Base-by-base conservation (phyloP, 805 yeast genomes). In the Candida tallmaniae region DNA sequence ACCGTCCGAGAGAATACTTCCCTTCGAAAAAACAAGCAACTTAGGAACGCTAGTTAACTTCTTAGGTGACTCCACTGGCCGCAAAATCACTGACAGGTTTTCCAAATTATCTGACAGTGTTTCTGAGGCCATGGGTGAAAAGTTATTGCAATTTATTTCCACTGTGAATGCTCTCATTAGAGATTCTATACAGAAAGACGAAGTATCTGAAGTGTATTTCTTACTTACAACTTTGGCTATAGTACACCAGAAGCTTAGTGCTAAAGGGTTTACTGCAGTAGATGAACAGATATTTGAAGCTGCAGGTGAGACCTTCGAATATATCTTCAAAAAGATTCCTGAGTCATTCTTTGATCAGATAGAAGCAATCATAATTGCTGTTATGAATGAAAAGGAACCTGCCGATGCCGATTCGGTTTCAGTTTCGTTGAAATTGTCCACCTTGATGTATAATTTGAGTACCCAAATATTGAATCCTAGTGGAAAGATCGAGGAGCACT, bases 391-490 rank as follows among this genome's bases (percentile, higher is more conserved):
- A 14, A 13, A 6, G 6, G 15, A 27, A 24, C 6, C 14, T 13
- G 40, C 25, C 7, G 23, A 20, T 7, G 7, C 10, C 9, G 23
- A 20, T 20, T 20, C 23, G 7, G 23, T 20, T 20, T 7, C 23
- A 20, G 39, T 40, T n/a, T 42, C 53, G 4, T 32, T 58, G 16
- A 40, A 38, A 20, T 31, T 59, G 7, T 32, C 48, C 6, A 34
- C 53, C 1, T 27, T 44, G 12, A 31, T 59, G 38, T 55, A 35
- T 36, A 35, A 48, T 21, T 32, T 58, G 17, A 34, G 52, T 1
- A 34, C 38, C 4, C 25, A 22, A 13, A 31, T 43, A 23, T 23
- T 45, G 15, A 40, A 42, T 5, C 45, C 50, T 3, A 16, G 23
- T 6, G 10, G 27, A 2, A 26, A 23, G 3, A 26, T 29, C 25